Evolutionary conservation across 2,329 filamentous ascomycete genomes (phyloP).

Genomic region (Trichoderma gracile): DNA sequence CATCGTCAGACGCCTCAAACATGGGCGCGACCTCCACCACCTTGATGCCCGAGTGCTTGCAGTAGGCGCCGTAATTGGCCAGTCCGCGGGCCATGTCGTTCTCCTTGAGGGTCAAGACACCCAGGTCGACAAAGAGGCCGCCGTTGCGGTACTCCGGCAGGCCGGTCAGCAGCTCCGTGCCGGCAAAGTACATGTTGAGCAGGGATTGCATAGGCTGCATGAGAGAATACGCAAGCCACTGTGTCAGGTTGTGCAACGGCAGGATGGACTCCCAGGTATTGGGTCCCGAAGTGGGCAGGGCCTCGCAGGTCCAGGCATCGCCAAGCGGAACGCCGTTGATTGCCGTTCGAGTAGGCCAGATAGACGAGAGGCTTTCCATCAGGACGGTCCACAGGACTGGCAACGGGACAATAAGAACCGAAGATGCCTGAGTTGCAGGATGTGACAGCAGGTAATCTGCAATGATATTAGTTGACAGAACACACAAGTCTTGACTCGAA

Average conservation of each 20-base stretch:
- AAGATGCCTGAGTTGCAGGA: constrained; percentile 83
- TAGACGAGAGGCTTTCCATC: constrained; percentile 80
- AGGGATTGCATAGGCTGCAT: constrained; percentile 88
- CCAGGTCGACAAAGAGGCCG: constrained; percentile 81
- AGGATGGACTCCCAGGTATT: constrained; percentile 74
- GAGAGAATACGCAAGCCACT: constrained; percentile 92
- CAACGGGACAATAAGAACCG: constrained; percentile 81
- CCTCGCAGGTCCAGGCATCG: constrained; percentile 89
- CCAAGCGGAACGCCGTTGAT: constrained; percentile 86
- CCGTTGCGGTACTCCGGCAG: constrained; percentile 92
- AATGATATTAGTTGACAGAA: constrained; percentile 27
- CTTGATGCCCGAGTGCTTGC: constrained; percentile 68
- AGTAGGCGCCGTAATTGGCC: constrained; percentile 63
- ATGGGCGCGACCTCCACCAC: constrained; percentile 56
- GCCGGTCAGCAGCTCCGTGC: constrained; percentile 79
- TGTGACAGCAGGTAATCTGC: constrained; percentile 90
- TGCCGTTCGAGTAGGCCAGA: constrained; percentile 87
- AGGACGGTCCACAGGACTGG: constrained; percentile 89
- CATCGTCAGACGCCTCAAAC: constrained; percentile 61
- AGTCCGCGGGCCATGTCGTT: constrained; percentile 71
- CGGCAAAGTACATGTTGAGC: constrained; percentile 77
- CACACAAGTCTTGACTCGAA: constrained; percentile 18
- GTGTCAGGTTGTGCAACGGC: constrained; percentile 91
- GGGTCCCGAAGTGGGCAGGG: constrained; percentile 65
- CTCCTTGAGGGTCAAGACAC: constrained; percentile 73